Conservation (phyloP, 257 asterid species). For the Solanum lycopersicoides region DNA sequence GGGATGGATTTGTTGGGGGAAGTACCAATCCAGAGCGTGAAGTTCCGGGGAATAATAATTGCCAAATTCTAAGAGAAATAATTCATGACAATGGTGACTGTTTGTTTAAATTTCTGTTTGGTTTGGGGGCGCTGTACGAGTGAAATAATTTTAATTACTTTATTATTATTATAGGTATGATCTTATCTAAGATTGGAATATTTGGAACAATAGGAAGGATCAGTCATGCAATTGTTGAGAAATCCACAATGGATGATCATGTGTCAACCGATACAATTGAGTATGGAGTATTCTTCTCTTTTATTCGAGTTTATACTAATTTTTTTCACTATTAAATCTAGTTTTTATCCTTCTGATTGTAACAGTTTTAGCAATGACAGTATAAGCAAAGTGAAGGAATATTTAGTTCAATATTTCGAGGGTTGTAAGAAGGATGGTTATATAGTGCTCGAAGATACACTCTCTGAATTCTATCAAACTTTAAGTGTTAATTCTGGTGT, state of each 20-base stretch:
- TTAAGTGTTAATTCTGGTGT: conserved; percentile 36
- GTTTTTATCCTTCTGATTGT: not conserved
- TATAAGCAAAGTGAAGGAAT: conserved; percentile 37
- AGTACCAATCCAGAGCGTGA: not conserved
- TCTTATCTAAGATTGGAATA: conserved; percentile 37
- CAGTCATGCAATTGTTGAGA: conserved; percentile 47
- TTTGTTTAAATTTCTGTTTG: not conserved
- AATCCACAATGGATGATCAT: conserved; percentile 17
- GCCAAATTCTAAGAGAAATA: conserved; percentile 48
- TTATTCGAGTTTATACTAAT: no score
- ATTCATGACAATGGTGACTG: conserved; percentile 44
- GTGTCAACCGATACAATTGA: conserved; percentile 36
- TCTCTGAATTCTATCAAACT: conserved; percentile 40
- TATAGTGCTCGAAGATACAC: conserved; percentile 41
- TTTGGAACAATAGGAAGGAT: conserved; percentile 58
- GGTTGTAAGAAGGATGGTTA: conserved; percentile 45
- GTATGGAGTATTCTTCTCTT: conserved; percentile 18
- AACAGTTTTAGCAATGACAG: conserved; percentile 43
- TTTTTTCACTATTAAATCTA: not conserved
- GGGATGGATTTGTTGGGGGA: not conserved
- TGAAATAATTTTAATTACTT: not conserved
- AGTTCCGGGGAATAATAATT: conserved; percentile 5
- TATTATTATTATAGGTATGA: conserved; percentile 17
- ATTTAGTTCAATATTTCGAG: conserved; percentile 45
- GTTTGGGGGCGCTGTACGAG: not conserved